These are phyloP conservation scores for Coniosporium apollinis DNA, from an alignment of 495 filamentous ascomycete genomes.

Conservation along the genomic window DNA sequence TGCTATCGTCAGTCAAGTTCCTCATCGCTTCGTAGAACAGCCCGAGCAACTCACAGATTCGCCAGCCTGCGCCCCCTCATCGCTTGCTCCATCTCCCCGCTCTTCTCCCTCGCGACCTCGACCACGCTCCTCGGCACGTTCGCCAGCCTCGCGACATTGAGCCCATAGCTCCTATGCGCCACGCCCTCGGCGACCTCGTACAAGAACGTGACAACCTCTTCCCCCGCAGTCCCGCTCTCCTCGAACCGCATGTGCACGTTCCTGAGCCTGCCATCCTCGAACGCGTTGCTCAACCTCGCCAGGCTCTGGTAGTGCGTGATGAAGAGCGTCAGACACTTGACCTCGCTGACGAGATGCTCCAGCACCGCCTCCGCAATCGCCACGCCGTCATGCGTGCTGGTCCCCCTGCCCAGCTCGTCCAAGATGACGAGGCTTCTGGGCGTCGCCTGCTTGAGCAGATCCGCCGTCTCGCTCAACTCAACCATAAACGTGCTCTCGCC, in stretches of 20 bases:
- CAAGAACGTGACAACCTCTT: constrained; percentile 28
- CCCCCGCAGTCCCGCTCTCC: constrained; percentile 28
- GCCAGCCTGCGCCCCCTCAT: constrained; percentile 41
- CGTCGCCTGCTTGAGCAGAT: constrained; percentile 79
- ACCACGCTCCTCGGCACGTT: constrained; percentile 60
- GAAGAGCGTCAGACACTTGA: constrained; percentile 68
- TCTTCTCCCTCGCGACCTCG: constrained; percentile 63
- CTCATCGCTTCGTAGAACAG: not conserved
- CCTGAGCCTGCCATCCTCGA: constrained; percentile 40
- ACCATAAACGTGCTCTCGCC: constrained; percentile 98
- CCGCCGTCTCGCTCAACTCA: constrained; percentile 77
- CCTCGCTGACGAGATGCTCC: constrained; percentile 59
- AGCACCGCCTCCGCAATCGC: constrained; percentile 91
- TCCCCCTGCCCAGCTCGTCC: constrained; percentile 90
- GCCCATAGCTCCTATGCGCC: constrained; percentile 79
- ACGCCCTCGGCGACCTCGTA: constrained; percentile 65
- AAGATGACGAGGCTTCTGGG: constrained; percentile 69
- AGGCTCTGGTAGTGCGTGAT: constrained; percentile 95
- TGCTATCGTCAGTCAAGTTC: constrained; percentile 7
- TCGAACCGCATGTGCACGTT: constrained; percentile 80
- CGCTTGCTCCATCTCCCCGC: constrained; percentile 58
- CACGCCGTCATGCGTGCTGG: constrained; percentile 85
- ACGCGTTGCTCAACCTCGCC: constrained; percentile 48
- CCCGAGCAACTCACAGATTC: constrained; percentile 18
- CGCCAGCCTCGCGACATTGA: constrained; percentile 84